phyloP scores from a whole-genome alignment of 2,329 filamentous ascomycete species.

The Penicillium crustosum region DNA sequence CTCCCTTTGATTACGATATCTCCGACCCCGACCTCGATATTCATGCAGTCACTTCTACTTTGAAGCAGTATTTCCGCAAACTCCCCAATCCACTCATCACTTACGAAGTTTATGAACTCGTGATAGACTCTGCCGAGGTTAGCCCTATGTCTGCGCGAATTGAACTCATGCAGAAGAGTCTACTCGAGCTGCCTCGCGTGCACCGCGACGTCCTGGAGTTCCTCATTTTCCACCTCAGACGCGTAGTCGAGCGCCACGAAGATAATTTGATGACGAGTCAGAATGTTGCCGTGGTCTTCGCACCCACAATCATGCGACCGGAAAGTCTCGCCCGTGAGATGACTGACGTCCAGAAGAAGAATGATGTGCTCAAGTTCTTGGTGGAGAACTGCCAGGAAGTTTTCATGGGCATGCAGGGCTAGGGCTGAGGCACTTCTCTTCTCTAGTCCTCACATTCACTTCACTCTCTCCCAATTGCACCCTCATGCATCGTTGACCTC shows the following conservation, averaged over 20 bases:
- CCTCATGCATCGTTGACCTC: neutral
- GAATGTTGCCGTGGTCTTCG: slow-evolving; percentile 95
- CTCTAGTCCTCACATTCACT: neutral
- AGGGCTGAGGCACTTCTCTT: neutral
- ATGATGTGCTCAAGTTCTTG: slow-evolving; percentile 85
- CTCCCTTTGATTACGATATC: slow-evolving; percentile 75
- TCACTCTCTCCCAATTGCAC: neutral
- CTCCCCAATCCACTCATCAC: slow-evolving; percentile 86
- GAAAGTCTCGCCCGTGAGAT: slow-evolving; percentile 88
- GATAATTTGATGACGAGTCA: slow-evolving; percentile 96
- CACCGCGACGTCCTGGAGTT: slow-evolving; percentile 92
- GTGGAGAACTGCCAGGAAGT: slow-evolving; percentile 85
- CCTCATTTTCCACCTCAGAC: slow-evolving; percentile 85
- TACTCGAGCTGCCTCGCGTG: slow-evolving; percentile 75
- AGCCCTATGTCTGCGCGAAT: slow-evolving; percentile 67
- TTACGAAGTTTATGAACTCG: slow-evolving; percentile 84
- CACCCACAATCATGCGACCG: slow-evolving; percentile 94
- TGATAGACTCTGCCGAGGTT: slow-evolving; percentile 69
- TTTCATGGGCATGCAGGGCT: slow-evolving; percentile 55
- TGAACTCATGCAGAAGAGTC: slow-evolving; percentile 67
- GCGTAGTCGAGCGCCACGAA: slow-evolving; percentile 76
- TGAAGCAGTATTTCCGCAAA: slow-evolving; percentile 98
- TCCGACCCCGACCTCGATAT: slow-evolving; percentile 93
- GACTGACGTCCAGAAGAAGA: slow-evolving; percentile 93
- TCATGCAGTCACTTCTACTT: slow-evolving; percentile 87